These are phyloP conservation scores for Pezicula neosporulosa DNA, from an alignment of 2,329 filamentous ascomycete genomes.

Conservation along the genomic window DNA sequence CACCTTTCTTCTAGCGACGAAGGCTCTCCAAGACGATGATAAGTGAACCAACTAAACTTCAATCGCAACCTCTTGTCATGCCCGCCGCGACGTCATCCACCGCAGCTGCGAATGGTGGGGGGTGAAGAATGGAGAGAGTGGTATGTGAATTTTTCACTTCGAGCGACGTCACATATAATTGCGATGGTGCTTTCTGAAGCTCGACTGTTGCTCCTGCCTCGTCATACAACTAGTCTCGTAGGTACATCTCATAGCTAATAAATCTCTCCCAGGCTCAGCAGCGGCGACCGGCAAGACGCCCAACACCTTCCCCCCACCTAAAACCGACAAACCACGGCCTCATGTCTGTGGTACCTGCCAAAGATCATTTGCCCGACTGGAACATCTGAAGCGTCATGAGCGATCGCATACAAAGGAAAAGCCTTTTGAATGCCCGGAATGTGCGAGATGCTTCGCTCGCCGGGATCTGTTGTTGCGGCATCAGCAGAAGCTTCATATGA, in stretches of 20 bases:
- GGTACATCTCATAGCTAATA: background rate
- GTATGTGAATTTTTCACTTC: conserved; percentile 16
- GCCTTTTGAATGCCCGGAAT: conserved; percentile 96
- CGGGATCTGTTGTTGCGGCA: conserved; percentile 89
- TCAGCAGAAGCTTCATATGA: conserved; percentile 97
- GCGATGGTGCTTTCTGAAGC: background rate
- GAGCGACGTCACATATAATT: background rate
- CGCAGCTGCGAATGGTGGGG: conserved; percentile 20
- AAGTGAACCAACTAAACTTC: conserved; percentile 20
- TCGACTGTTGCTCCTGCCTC: no score
- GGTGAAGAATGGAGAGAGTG: conserved; percentile 24
- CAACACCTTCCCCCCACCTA: conserved; percentile 66
- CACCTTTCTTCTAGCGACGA: conserved; percentile 12
- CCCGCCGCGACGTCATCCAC: conserved; percentile 26
- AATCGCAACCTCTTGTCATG: conserved; percentile 23
- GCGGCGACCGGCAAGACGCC: conserved; percentile 17
- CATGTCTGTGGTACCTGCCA: conserved; percentile 91
- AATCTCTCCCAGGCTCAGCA: conserved; percentile 1
- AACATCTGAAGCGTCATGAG: conserved; percentile 96
- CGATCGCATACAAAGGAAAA: conserved; percentile 97
- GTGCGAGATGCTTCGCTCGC: conserved; percentile 88
- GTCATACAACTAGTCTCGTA: no score
- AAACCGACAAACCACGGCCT: conserved; percentile 95
- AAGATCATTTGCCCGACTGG: conserved; percentile 88
- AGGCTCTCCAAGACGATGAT: conserved; percentile 17